Evolutionary conservation across 768 basidiomycete genomes (phyloP).

Genomic region (Phlebiopsis gigantea): DNA sequence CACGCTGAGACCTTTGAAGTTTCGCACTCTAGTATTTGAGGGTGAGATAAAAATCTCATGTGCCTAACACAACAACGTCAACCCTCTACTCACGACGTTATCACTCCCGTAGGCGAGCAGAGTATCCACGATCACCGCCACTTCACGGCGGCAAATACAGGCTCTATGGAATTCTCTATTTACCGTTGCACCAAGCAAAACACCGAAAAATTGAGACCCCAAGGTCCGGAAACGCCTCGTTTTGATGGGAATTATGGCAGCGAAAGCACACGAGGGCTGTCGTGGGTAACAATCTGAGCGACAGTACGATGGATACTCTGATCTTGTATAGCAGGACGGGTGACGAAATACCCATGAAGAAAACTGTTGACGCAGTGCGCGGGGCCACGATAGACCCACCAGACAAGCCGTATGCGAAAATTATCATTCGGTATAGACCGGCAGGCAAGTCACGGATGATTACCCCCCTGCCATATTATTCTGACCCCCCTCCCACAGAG

Average conservation of each 20-base stretch:
- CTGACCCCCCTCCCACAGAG: no score
- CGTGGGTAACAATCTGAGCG: no score
- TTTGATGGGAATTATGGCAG: no score
- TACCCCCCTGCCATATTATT: no score
- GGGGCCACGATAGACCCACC: conserved; percentile 4
- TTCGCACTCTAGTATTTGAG: background rate
- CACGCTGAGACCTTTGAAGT: background rate
- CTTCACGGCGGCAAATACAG: conserved; percentile 3
- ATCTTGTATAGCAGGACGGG: conserved; percentile 1
- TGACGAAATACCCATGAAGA: background rate
- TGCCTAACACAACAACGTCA: no score
- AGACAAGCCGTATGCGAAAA: conserved; percentile 3
- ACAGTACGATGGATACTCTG: no score
- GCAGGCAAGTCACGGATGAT: background rate
- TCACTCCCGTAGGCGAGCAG: background rate
- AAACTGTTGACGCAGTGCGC: background rate
- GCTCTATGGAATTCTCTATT: background rate
- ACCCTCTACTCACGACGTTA: background rate
- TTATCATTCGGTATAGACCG: conserved; percentile 5
- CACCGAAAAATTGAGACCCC: background rate
- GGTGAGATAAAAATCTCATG: background rate
- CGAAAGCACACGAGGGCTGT: no score
- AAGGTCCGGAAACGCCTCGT: background rate
- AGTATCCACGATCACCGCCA: background rate
- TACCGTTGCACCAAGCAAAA: background rate